phyloP scores from a whole-genome alignment of 805 yeast species.

The fission yeast (Schizosaccharomyces pombe) region DNA sequence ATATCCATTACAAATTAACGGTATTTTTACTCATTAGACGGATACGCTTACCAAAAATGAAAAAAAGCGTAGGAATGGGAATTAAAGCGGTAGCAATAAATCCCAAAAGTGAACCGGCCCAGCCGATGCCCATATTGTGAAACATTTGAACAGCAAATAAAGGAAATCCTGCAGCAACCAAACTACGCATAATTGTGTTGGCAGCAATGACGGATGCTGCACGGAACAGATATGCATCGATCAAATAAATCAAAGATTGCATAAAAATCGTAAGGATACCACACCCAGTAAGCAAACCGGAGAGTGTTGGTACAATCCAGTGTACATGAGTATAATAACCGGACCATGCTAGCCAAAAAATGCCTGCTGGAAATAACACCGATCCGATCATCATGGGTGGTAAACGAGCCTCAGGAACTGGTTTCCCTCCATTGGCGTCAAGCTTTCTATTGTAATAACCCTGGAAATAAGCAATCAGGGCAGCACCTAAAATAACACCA shows the following conservation, averaged over 20 bases:
- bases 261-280: neutral
- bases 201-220: neutral
- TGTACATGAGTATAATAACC: conserved; percentile 16
- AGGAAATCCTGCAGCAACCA: neutral
- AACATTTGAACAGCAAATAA: neutral
- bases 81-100: neutral
- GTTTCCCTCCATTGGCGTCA: conserved; percentile 25
- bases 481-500: conserved; percentile 40
- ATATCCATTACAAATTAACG: conserved; percentile 22
- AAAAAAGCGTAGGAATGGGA: neutral
- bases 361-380: conserved; percentile 32
- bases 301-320: neutral
- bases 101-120: neutral
- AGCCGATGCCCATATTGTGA: neutral
- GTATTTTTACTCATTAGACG: neutral
- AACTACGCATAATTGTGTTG: neutral
- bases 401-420: conserved; percentile 38
- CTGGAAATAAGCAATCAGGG: conserved; percentile 28
- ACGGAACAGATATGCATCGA: neutral
- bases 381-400: conserved; percentile 30
- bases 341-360: conserved; percentile 51
- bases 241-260: neutral
- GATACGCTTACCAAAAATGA: neutral
- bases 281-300: neutral
- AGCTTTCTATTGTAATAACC: conserved; percentile 20